Base-by-base conservation (phyloP, 2,329 filamentous ascomycete species). In the Aplosporella prunicola region DNA sequence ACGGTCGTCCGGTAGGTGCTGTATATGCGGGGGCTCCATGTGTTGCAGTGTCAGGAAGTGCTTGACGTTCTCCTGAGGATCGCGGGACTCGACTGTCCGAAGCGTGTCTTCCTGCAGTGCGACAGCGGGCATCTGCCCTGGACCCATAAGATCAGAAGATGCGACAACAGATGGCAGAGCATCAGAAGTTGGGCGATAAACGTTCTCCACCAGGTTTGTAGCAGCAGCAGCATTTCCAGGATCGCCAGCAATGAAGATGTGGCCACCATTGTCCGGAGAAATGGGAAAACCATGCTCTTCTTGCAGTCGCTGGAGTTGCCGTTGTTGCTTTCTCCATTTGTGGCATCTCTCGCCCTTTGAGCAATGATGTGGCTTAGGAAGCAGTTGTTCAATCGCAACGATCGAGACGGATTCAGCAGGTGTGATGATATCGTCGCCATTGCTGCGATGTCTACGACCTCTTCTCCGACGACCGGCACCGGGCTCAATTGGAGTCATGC, bases 41-140 rank as follows among this genome's bases (percentile, higher is more conserved):
- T 82, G 80, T 57, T 96, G 89, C 56, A 94, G 88, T 53, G 76
- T 76, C 36, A 96, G 72, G 61, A 94, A 96, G 47, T 93, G 85
- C 52, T 84, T 80, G 23, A 96, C 86, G 49, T 89, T 93, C 62
- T 95, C 88, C 58, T 93, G 88, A 5, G 88, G 83, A 53, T 95
- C 87, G 36, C 82, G 74, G 13, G 69, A 67, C 52, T 82, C 72
- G 20, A 94, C 56, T 44, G 71, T 76, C 41, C 78, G 76, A 11
- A 94, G 76, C 27, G 71, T 72, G 32, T 80, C 76, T 56, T 87
- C 80, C 50, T 87, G 80, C 24, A 95, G 72, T 6, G 38, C 25
- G n/a, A 33, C 25, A 14, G 63, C 64, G 15, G 80, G 71, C 9
- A 78, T 56, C 23, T 72, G 60, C 6, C 74, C 74, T 5, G 83